These are phyloP conservation scores for Candida boleticola DNA, from an alignment of 805 yeast species.

Conservation along the genomic window DNA sequence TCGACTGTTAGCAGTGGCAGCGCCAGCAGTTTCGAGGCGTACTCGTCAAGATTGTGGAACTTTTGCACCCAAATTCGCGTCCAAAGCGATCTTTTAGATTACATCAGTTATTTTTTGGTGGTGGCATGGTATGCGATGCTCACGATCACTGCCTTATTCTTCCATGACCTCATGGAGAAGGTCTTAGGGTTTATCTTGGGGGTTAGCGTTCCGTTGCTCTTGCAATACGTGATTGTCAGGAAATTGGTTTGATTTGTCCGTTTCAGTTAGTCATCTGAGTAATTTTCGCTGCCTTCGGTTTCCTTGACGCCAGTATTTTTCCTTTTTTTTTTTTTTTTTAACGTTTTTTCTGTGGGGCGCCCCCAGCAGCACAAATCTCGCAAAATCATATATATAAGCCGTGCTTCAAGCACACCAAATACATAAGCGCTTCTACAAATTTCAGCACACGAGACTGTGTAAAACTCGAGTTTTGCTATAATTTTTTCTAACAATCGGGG, in stretches of 20 bases:
- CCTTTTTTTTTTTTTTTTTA: background rate
- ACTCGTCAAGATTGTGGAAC: background rate
- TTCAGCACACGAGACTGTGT: too few relatives aligned
- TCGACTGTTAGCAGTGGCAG: background rate
- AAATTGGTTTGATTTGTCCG: background rate
- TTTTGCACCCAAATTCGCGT: background rate
- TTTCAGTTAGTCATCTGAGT: too few relatives aligned
- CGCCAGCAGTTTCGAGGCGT: background rate
- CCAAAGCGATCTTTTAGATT: background rate
- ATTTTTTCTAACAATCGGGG: too few relatives aligned
- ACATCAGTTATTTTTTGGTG: constrained; percentile 11
- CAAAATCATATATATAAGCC: constrained; percentile 2
- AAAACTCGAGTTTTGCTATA: too few relatives aligned
- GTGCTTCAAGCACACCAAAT: too few relatives aligned
- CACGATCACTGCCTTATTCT: constrained; percentile 45
- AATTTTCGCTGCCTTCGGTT: too few relatives aligned
- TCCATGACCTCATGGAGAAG: constrained; percentile 49
- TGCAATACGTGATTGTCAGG: background rate
- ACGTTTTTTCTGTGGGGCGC: background rate
- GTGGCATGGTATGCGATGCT: constrained; percentile 39
- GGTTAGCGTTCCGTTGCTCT: constrained; percentile 22
- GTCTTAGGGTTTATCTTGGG: constrained; percentile 44
- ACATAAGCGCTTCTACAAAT: too few relatives aligned
- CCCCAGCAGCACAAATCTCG: constrained; percentile 3
- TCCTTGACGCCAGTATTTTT: too few relatives aligned